Conservation (phyloP, 192 early-diverging fungal species). For the Coemansia furcata region DNA sequence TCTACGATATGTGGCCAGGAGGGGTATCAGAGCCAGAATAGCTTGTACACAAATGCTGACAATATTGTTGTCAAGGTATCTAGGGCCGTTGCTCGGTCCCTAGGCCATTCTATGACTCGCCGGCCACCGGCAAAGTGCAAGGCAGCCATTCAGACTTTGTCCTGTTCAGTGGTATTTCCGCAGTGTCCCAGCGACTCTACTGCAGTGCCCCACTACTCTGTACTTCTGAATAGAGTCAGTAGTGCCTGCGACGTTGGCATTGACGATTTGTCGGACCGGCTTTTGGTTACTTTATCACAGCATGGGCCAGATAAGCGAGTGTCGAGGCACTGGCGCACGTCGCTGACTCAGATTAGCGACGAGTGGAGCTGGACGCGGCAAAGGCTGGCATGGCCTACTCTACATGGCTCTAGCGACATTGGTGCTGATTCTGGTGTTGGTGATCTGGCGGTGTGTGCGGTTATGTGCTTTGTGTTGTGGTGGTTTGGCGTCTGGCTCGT, state of each 20-base stretch:
- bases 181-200: background rate
- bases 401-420: background rate
- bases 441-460: conserved; percentile 1
- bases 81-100: background rate
- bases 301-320: background rate
- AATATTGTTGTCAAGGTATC: conserved; percentile 9
- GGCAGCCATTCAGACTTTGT: conserved; percentile 11
- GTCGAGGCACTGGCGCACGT: background rate
- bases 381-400: background rate
- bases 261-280: conserved; percentile 20
- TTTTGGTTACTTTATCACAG: conserved; percentile 5
- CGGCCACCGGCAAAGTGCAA: conserved; percentile 4
- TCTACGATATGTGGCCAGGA: conserved; percentile 12
- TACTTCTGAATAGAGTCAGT: conserved; percentile 19
- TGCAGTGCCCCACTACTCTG: conserved; percentile 20
- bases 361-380: background rate
- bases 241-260: conserved; percentile 12
- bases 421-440: background rate
- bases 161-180: conserved; percentile 29
- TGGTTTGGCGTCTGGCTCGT: conserved; percentile 26
- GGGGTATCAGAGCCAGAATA: background rate
- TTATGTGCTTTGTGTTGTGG: conserved; percentile 13
- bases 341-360: background rate
- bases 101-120: background rate
- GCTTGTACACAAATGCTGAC: conserved; percentile 14